Conservation (phyloP, 2,329 filamentous ascomycete genomes). For the Colletotrichum falcatum region DNA sequence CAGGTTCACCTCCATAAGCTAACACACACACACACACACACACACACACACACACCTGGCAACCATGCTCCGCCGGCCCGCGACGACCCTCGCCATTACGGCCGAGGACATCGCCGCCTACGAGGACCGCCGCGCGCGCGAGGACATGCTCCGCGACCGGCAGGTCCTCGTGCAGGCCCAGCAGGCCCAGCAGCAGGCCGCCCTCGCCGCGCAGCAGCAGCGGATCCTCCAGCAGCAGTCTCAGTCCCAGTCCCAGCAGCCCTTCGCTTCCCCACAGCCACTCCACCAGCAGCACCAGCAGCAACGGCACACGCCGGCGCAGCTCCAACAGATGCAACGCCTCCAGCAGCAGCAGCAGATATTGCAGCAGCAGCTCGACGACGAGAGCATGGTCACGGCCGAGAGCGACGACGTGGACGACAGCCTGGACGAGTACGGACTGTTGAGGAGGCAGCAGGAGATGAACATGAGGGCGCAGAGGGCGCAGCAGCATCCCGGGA, state of each 20-base stretch:
- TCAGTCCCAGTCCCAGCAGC: conserved; percentile 21
- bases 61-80: conserved; percentile 73
- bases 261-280: conserved; percentile 24
- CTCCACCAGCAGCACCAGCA: conserved; percentile 27
- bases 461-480: conserved; percentile 39
- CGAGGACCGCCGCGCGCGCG: conserved; percentile 69
- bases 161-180: conserved; percentile 39
- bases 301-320: conserved; percentile 14
- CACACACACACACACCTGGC: not conserved
- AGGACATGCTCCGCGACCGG: conserved; percentile 46
- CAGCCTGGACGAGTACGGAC: conserved; percentile 33
- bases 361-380: conserved; percentile 38
- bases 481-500: conserved; percentile 41
- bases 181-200: conserved; percentile 37
- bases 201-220: no score
- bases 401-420: conserved; percentile 33
- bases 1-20: not conserved
- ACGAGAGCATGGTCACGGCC: conserved; percentile 33
- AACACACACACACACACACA: not conserved
- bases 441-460: conserved; percentile 37
- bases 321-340: conserved; percentile 30
- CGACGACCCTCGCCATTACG: conserved; percentile 76
- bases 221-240: conserved; percentile 15
- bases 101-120: conserved; percentile 77
- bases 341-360: conserved; percentile 32